These are phyloP conservation scores for Rhodotorula graminis DNA, from an alignment of 768 basidiomycete genomes.

Conservation along the genomic window DNA sequence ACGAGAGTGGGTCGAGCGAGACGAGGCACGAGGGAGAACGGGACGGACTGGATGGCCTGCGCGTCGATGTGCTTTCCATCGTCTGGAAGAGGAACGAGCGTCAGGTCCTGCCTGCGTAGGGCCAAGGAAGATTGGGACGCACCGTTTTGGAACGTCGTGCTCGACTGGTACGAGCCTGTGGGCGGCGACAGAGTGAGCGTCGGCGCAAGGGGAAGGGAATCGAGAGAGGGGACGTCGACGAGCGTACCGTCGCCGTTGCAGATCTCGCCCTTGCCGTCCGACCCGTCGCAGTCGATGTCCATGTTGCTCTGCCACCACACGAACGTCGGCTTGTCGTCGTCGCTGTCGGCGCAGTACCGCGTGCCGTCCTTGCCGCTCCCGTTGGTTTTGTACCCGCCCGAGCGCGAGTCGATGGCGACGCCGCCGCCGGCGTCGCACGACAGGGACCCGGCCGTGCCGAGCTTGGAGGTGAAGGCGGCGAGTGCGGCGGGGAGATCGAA, in stretches of 20 bases:
- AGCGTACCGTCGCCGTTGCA: not conserved
- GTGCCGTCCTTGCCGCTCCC: constrained; percentile 7
- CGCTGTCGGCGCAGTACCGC: constrained; percentile 2
- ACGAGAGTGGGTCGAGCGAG: not conserved
- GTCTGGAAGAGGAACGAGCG: not conserved
- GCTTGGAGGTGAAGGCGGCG: not conserved
- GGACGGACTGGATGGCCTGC: not conserved
- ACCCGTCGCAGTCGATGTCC: constrained; percentile 17
- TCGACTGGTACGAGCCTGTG: not conserved
- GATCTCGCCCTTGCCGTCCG: not conserved
- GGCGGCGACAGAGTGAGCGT: too few relatives aligned
- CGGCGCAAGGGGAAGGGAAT: too few relatives aligned
- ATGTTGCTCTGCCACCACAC: constrained; percentile 18
- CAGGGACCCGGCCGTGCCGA: not conserved
- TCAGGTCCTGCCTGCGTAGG: too few relatives aligned
- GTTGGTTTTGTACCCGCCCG: constrained; percentile 6
- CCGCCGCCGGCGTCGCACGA: not conserved
- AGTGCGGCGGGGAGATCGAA: constrained; percentile 3
- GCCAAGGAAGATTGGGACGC: not conserved
- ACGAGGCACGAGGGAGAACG: too few relatives aligned
- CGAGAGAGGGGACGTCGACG: too few relatives aligned
- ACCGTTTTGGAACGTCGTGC: constrained; percentile 8
- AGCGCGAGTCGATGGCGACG: not conserved
- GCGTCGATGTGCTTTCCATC: constrained; percentile 5
- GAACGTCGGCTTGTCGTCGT: not conserved